Percentiles rank a stretch among this genome's conserved stretches.
These are phyloP conservation scores for Cladosporium oxysporum DNA, from an alignment of 2,329 filamentous ascomycete genomes.

Conservation along the genomic window DNA sequence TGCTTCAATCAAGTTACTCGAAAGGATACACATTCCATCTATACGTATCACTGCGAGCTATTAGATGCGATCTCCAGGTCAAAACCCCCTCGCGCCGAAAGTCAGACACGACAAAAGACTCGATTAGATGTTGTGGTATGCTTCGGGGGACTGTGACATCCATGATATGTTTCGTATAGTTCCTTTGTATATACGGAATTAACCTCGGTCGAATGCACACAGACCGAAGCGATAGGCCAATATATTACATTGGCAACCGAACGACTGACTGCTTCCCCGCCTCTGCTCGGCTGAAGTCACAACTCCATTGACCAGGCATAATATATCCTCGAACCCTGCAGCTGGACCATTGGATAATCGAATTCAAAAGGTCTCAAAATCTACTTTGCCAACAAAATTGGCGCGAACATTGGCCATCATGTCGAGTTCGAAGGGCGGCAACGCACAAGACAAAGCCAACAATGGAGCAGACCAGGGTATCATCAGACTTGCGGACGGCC, in stretches of 20 bases:
- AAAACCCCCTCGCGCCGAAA: background rate
- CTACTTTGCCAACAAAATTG: background rate
- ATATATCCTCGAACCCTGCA: background rate
- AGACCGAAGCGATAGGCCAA: background rate
- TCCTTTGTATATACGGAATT: background rate
- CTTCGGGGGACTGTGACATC: background rate
- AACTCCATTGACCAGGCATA: background rate
- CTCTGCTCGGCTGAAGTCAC: background rate
- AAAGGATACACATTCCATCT: background rate
- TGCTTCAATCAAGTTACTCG: background rate
- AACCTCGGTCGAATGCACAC: background rate
- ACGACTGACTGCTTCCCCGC: constrained; percentile 7
- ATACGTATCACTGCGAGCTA: background rate
- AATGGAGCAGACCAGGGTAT: background rate
- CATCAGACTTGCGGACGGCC: background rate
- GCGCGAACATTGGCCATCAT: background rate
- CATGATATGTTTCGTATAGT: background rate
- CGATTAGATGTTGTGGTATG: background rate
- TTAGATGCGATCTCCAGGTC: background rate
- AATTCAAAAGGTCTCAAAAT: too few species aligned
- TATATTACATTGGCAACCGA: background rate
- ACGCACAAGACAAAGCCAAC: background rate
- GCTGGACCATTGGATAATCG: background rate
- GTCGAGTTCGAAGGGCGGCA: background rate
- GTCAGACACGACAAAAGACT: background rate